These are phyloP conservation scores for Jackrogersella minutella DNA, from an alignment of 495 filamentous ascomycete genomes.

Conservation along the genomic window DNA sequence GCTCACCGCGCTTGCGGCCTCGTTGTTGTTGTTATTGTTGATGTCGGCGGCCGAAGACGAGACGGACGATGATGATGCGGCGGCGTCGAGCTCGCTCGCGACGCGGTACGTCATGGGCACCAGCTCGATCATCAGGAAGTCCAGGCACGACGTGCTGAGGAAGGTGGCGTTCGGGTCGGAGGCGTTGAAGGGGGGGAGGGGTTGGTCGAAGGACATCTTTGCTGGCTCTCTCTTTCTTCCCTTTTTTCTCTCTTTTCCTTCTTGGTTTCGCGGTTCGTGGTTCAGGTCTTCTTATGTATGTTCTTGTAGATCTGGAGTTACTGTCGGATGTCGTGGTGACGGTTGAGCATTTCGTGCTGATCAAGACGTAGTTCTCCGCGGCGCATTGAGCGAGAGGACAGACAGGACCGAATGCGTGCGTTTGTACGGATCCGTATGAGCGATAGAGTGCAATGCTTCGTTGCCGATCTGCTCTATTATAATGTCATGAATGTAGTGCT, in stretches of 20 bases:
- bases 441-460: not conserved
- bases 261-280: not conserved
- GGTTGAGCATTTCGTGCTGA: not conserved
- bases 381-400: slow-evolving; percentile 9
- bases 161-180: slow-evolving; percentile 81
- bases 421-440: not conserved
- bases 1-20: slow-evolving; percentile 2
- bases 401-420: too few relatives aligned
- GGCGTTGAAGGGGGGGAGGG: slow-evolving; percentile 71
- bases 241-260: not conserved
- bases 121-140: slow-evolving; percentile 94
- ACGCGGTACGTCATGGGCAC: slow-evolving; percentile 93
- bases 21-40: not conserved
- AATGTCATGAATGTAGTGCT: not conserved
- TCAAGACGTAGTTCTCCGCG: not conserved
- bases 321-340: not conserved
- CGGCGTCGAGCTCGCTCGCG: slow-evolving; percentile 62
- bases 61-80: slow-evolving; percentile 8
- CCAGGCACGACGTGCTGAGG: slow-evolving; percentile 81
- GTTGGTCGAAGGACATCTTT: slow-evolving; percentile 79
- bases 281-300: too few relatives aligned
- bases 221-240: not conserved
- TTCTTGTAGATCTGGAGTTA: too few relatives aligned
- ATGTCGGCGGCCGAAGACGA: not conserved
- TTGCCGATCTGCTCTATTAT: not conserved